phyloP scores from a whole-genome alignment of 495 filamentous ascomycete species.

The Podospora fimiseda region DNA sequence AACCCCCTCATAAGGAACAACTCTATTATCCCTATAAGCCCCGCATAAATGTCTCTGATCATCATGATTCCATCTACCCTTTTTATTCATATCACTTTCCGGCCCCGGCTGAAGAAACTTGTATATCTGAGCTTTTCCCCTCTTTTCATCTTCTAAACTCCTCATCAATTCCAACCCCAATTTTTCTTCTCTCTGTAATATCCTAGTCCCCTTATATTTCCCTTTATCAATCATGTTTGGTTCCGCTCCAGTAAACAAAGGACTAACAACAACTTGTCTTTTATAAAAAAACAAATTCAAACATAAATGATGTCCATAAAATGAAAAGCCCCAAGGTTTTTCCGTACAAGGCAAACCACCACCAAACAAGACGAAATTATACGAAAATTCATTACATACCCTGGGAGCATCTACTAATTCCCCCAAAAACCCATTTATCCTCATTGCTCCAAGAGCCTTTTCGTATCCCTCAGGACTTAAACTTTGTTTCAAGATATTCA shows the following conservation, averaged over 20 bases:
- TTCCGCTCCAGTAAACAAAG: slow-evolving; percentile 73
- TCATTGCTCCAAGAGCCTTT: slow-evolving; percentile 63
- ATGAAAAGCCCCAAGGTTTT: slow-evolving; percentile 62
- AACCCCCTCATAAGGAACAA: slow-evolving; percentile 68
- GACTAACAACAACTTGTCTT: slow-evolving; percentile 55
- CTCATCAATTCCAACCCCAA: slow-evolving; percentile 64
- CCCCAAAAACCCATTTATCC: slow-evolving; percentile 73
- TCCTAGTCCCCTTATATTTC: slow-evolving; percentile 51
- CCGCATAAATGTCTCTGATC: slow-evolving; percentile 69
- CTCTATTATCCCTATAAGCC: slow-evolving; percentile 67
- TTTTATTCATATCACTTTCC: too few relatives aligned
- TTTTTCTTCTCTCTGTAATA: slow-evolving; percentile 59
- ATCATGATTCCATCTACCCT: slow-evolving; percentile 67
- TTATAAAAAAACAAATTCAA: slow-evolving; percentile 58
- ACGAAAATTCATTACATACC: slow-evolving; percentile 67
- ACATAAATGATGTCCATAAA: slow-evolving; percentile 74
- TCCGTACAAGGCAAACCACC: slow-evolving; percentile 42
- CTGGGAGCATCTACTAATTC: slow-evolving; percentile 52
- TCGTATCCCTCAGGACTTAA: slow-evolving; percentile 64
- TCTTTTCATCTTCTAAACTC: slow-evolving; percentile 42
- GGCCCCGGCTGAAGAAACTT: too few relatives aligned
- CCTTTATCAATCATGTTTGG: slow-evolving; percentile 66
- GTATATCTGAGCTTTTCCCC: slow-evolving; percentile 50
- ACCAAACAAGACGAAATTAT: slow-evolving; percentile 65
- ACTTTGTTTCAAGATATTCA: slow-evolving; percentile 48